Percentiles rank a stretch among this genome's conserved stretches.
Evolutionary conservation across 2,329 filamentous ascomycete species (phyloP).

Genomic region (Chaetoscypha palmicola): DNA sequence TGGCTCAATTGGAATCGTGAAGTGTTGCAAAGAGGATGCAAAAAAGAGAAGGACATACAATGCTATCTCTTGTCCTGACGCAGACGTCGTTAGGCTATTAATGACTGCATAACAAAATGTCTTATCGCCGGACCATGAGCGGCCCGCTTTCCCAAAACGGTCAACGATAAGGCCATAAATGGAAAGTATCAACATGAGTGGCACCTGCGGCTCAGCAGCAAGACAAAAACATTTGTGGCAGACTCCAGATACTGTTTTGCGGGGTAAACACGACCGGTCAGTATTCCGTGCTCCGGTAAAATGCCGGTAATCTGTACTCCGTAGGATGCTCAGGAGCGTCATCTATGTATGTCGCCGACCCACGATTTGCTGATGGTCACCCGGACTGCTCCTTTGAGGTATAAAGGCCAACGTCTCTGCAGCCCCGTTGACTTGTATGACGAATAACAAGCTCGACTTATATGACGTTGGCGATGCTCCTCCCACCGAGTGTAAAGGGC

Average conservation of each 20-base stretch:
- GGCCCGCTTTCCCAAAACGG: conserved; percentile 6
- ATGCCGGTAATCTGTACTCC: neutral
- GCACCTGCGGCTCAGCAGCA: conserved; percentile 3
- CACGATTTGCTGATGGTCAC: neutral
- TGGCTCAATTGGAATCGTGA: no score
- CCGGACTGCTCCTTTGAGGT: conserved; percentile 1
- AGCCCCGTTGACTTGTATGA: no score
- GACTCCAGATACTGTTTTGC: neutral
- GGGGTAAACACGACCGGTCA: neutral
- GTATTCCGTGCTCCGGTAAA: no score
- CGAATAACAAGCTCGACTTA: no score
- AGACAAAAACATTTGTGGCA: neutral
- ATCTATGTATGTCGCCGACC: neutral
- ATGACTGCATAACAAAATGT: no score
- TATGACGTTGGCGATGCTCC: no score
- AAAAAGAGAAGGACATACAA: no score
- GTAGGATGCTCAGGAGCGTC: neutral
- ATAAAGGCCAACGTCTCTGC: neutral
- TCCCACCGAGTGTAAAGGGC: no score
- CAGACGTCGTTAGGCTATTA: no score
- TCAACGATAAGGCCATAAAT: conserved; percentile 10
- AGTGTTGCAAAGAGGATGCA: no score
- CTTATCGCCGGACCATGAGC: neutral
- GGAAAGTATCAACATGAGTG: neutral
- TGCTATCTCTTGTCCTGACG: no score